Conservation (phyloP, 1,284 basidiomycete species). For the Ceratobasidium sp. region DNA sequence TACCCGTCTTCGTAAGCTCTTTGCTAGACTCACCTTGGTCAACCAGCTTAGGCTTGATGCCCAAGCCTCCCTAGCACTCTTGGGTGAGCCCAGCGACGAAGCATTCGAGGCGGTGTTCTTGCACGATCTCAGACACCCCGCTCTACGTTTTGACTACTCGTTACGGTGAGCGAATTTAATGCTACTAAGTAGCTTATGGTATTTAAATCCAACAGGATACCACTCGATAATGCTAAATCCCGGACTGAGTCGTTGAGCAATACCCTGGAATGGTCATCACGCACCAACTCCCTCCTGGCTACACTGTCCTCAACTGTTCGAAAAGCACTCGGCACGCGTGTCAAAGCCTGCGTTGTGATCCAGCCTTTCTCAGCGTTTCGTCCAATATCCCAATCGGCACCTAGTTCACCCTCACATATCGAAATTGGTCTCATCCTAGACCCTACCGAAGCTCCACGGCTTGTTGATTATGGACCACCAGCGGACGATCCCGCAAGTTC, state of each 20-base stretch:
- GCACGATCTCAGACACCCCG: constrained; percentile 73
- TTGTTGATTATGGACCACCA: constrained; percentile 91
- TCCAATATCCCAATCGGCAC: constrained; percentile 31
- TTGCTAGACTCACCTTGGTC: constrained; percentile 6
- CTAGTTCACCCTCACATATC: constrained; percentile 59
- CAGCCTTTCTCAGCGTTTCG: constrained; percentile 41
- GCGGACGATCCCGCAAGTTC: constrained; percentile 65
- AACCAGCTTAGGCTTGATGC: constrained; percentile 83
- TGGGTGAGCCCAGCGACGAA: constrained; percentile 68
- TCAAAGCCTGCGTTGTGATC: constrained; percentile 71
- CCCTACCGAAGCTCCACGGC: constrained; percentile 77
- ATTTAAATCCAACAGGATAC: constrained; percentile 64
- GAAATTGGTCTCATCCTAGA: constrained; percentile 84
- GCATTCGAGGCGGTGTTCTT: constrained; percentile 84
- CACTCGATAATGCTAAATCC: constrained; percentile 69
- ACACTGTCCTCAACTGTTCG: constrained; percentile 68
- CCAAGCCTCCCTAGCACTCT: constrained; percentile 73
- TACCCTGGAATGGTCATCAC: constrained; percentile 73
- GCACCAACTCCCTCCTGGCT: constrained; percentile 69
- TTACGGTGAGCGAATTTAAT: constrained; percentile 65
- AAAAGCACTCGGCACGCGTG: constrained; percentile 78
- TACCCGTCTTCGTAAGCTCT: neutral
- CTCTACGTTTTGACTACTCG: constrained; percentile 75
- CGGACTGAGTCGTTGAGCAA: constrained; percentile 63
- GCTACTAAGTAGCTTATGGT: constrained; percentile 9